Evolutionary conservation across 495 filamentous ascomycete genomes (phyloP).

Genomic region (Geoglossum glabrum): DNA sequence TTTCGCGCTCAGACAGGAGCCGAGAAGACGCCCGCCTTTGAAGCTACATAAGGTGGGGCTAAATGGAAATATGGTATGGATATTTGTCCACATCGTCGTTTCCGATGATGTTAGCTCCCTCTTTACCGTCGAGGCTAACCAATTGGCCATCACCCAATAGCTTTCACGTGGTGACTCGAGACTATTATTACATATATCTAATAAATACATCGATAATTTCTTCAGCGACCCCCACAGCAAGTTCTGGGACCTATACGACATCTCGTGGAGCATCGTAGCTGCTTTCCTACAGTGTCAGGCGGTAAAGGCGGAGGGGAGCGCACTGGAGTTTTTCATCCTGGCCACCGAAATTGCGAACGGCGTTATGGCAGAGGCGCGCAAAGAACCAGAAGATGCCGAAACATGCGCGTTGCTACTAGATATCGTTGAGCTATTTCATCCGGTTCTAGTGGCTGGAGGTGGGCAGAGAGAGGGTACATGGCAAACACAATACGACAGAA

Average conservation of each 20-base stretch:
- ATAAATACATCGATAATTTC: neutral
- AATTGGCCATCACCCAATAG: neutral
- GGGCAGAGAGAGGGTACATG: neutral
- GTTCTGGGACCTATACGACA: neutral
- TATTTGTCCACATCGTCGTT: neutral
- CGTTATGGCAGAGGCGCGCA: neutral
- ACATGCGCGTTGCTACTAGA: neutral
- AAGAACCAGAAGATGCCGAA: neutral
- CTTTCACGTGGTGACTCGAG: neutral
- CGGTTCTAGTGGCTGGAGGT: neutral
- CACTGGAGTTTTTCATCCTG: neutral
- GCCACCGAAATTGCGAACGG: neutral
- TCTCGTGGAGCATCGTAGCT: neutral
- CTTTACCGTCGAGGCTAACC: neutral
- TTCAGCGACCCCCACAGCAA: neutral
- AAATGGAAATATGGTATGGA: neutral
- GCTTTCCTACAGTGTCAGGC: neutral
- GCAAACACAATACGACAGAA: neutral
- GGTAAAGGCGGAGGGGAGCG: neutral
- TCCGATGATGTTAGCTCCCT: neutral
- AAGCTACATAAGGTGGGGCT: neutral
- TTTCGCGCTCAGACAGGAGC: neutral
- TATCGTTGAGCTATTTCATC: neutral
- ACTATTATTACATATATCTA: neutral
- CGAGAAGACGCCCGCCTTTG: neutral